These are phyloP conservation scores for Xylaria arbuscula DNA, from an alignment of 2,329 filamentous ascomycete species.

Conservation along the genomic window DNA sequence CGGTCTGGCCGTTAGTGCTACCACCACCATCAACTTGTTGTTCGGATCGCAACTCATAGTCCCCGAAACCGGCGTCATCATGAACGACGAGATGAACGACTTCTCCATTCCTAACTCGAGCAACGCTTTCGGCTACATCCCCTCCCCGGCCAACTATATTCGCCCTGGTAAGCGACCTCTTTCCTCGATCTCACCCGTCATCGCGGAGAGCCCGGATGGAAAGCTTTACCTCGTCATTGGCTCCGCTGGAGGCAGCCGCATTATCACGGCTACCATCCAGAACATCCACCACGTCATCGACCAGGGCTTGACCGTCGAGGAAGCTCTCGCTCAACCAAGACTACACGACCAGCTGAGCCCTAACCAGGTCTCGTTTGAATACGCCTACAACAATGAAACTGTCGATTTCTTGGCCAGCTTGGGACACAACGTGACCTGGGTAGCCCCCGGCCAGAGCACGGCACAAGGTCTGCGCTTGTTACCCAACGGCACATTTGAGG, in stretches of 20 bases:
- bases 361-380: conserved; percentile 76
- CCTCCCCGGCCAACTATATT: conserved; percentile 79
- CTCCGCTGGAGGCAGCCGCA: conserved; percentile 83
- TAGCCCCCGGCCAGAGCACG: conserved; percentile 72
- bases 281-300: conserved; percentile 81
- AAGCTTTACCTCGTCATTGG: conserved; percentile 78
- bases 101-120: conserved; percentile 78
- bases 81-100: conserved; percentile 74
- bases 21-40: conserved; percentile 82
- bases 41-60: conserved; percentile 82
- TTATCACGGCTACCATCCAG: conserved; percentile 86
- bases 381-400: conserved; percentile 74
- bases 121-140: conserved; percentile 82
- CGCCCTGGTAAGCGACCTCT: conserved; percentile 81
- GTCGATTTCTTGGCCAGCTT: conserved; percentile 72
- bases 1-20: conserved; percentile 79
- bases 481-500: conserved; percentile 76
- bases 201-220: conserved; percentile 77
- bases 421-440: conserved; percentile 81
- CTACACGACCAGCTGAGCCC: conserved; percentile 87
- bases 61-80: conserved; percentile 83
- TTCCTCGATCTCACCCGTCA: conserved; percentile 80
- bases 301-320: conserved; percentile 65
- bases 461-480: conserved; percentile 78
- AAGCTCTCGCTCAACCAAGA: conserved; percentile 75